Conservation (phyloP, 2,329 filamentous ascomycete genomes). For the Hypoxylon sp. region DNA sequence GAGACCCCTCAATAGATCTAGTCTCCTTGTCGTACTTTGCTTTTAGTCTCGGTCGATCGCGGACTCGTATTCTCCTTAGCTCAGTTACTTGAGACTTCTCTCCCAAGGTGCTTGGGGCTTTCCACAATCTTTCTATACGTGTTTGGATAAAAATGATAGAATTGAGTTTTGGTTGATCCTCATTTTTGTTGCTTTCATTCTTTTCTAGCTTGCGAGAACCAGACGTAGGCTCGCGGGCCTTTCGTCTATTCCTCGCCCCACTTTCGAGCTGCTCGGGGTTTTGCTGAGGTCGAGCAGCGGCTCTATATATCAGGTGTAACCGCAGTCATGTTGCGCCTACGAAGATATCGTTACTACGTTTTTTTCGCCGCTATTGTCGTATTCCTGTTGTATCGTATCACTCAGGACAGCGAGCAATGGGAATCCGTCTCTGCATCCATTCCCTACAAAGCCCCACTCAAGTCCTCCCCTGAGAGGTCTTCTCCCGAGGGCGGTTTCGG, state of each 20-base stretch:
- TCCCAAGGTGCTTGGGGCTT: conserved; percentile 16
- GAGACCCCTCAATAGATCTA: conserved; percentile 17
- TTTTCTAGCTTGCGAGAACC: conserved; percentile 13
- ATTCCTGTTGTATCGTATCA: conserved; percentile 49
- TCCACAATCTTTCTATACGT: conserved; percentile 16
- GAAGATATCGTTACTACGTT: conserved; percentile 53
- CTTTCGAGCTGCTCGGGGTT: conserved; percentile 11
- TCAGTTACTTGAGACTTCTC: conserved; percentile 20
- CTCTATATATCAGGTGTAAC: conserved; percentile 11
- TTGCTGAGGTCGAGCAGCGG: conserved; percentile 10
- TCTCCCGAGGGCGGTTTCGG: conserved; percentile 30
- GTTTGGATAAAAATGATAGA: conserved; percentile 39
- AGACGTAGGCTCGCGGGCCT: conserved; percentile 25
- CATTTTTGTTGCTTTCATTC: conserved; percentile 16
- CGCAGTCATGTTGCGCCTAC: conserved; percentile 50
- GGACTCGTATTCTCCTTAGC: conserved; percentile 30
- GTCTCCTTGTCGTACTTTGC: conserved; percentile 11
- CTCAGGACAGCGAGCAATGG: conserved; percentile 50
- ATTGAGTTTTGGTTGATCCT: conserved; percentile 34
- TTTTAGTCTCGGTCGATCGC: conserved; percentile 27
- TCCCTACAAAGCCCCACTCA: conserved; percentile 39
- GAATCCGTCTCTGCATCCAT: conserved; percentile 48
- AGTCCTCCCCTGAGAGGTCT: conserved; percentile 34
- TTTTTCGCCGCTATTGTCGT: conserved; percentile 50
- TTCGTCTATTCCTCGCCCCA: conserved; percentile 22